Evolutionary conservation across 257 asterid genomes (phyloP), one percentile per base, ranked within the genome.

Genomic region (Leonotis leonurus): DNA sequence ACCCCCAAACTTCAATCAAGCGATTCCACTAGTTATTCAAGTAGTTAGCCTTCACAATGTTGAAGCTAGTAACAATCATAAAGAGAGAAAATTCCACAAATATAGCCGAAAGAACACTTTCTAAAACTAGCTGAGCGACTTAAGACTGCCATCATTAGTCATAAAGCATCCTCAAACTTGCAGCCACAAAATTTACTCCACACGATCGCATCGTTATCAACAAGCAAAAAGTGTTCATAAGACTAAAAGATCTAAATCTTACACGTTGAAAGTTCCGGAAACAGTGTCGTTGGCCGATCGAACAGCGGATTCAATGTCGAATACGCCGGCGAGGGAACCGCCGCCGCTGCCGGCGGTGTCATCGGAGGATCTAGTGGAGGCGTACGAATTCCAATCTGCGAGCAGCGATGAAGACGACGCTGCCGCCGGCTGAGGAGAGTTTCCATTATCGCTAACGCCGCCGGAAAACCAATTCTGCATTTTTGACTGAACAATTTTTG

Each of bases 201-300:
- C 61, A 37, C 1, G 33, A 1, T 54, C 44, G 18, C 51, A 55
- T 4, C 21, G 32, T 37, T 18, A 46, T 5, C 3, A 41, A 46
- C 3, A 52, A 56, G 13, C 6, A 60, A 32, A 35, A 45, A 22
- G 44, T 2, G 8, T 46, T 29, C 2, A 33, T 11, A 21, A 49
- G 50, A 17, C 6, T 12, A 3, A 22, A 53, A 26, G 69, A 67
- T 71, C 64, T 32, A 32, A n/a, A 73, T 26, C 92, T 78, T 76
- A 88, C 96, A 84, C 86, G 45, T 64, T 79, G 75, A 88, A 88
- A 48, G 95, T 80, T 76, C 95, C 92, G 58, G 96, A 83, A 24
- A 88, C 88, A 80, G 95, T 83, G 74, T 85, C 92, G 78, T 88
- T 88, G 51, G 96, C 95, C 18, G 96, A 88, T 69, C 89, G 78